These are phyloP conservation scores for Trichophyton mentagrophytes DNA, from an alignment of 2,329 filamentous ascomycete genomes.

Conservation along the genomic window DNA sequence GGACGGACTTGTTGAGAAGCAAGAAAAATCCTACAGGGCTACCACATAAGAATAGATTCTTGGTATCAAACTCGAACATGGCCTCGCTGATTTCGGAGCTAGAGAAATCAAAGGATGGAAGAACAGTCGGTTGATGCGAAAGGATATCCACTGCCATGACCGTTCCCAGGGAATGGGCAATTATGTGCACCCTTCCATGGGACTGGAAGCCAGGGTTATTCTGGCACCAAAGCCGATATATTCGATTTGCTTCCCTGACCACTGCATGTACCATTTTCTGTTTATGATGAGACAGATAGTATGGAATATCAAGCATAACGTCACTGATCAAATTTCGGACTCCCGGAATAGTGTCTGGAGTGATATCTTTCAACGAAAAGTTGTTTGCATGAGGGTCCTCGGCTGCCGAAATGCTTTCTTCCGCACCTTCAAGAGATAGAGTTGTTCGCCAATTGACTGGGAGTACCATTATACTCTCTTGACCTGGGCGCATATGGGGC, in stretches of 20 bases:
- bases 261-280: constrained; percentile 86
- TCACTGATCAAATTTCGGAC: constrained; percentile 92
- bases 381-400: constrained; percentile 48
- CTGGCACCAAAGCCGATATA: constrained; percentile 88
- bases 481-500: constrained; percentile 58
- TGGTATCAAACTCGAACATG: constrained; percentile 84
- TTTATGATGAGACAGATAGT: constrained; percentile 94
- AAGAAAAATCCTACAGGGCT: constrained; percentile 90
- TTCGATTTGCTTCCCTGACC: constrained; percentile 78
- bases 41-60: constrained; percentile 75
- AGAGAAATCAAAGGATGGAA: constrained; percentile 39
- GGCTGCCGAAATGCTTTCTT: constrained; percentile 39
- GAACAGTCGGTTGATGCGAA: constrained; percentile 68
- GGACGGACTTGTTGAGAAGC: constrained; percentile 57
- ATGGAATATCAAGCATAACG: constrained; percentile 96
- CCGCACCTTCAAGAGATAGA: constrained; percentile 73
- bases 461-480: constrained; percentile 84
- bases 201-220: constrained; percentile 82
- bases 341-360: constrained; percentile 75
- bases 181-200: constrained; percentile 73
- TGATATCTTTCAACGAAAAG: constrained; percentile 73
- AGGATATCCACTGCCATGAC: constrained; percentile 90
- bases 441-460: constrained; percentile 90
- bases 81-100: constrained; percentile 33
- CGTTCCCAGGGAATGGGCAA: constrained; percentile 86